Percentiles rank a stretch among this genome's conserved stretches.
Evolutionary conservation across 345 rosid species (phyloP).

Genomic region (Heritiera fomes): DNA sequence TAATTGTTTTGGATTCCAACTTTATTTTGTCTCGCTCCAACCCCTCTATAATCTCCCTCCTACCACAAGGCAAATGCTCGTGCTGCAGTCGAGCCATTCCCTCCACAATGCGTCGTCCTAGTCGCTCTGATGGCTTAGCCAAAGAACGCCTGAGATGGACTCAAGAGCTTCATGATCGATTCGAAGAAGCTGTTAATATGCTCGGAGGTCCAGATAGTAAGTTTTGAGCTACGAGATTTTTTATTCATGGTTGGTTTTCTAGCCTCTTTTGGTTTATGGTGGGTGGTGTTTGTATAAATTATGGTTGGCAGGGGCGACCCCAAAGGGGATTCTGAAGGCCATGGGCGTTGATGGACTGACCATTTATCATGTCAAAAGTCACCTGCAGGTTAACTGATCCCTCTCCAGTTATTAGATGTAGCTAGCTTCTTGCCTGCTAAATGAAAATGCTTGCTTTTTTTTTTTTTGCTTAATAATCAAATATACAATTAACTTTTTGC

Average conservation of each 20-base stretch:
- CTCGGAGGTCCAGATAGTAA: slow-evolving; percentile 60
- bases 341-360: slow-evolving; percentile 50
- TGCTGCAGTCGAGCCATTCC: not conserved
- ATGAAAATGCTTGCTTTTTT: too few species aligned
- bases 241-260: not conserved
- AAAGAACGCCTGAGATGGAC: slow-evolving; percentile 57
- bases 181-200: slow-evolving; percentile 48
- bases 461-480: too few species aligned
- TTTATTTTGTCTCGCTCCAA: slow-evolving; percentile 12
- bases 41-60: slow-evolving; percentile 23
- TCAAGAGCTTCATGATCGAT: slow-evolving; percentile 46
- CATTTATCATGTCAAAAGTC: slow-evolving; percentile 74
- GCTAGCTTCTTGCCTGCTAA: not conserved
- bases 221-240: slow-evolving; percentile 12
- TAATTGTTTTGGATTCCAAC: not conserved
- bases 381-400: slow-evolving; percentile 49
- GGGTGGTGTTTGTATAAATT: not conserved
- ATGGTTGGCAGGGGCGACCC: slow-evolving; percentile 53
- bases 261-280: not conserved
- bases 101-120: slow-evolving; percentile 22
- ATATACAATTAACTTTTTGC: too few species aligned
- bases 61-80: slow-evolving; percentile 8
- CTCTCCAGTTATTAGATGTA: not conserved
- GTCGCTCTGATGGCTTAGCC: slow-evolving; percentile 34
- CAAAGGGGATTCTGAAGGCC: slow-evolving; percentile 63